phyloP scores from a whole-genome alignment of 306 rosid genomes.

The Lithocarpus polystachyus region DNA sequence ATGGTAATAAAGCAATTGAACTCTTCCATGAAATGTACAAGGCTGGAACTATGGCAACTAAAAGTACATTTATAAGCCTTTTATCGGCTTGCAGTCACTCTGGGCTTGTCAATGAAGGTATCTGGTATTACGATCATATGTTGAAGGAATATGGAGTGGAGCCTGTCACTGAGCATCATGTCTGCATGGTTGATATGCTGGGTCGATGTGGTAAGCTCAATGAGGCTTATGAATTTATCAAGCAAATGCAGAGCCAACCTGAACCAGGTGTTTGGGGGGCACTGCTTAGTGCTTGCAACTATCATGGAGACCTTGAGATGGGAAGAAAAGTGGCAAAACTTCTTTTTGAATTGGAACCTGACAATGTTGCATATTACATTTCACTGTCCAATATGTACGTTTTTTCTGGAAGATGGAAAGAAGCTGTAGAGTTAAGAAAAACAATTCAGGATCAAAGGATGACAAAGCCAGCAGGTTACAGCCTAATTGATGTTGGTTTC shows the following conservation, averaged over 20 bases:
- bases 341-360: slow-evolving; percentile 50
- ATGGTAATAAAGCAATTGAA: slow-evolving; percentile 44
- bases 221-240: slow-evolving; percentile 44
- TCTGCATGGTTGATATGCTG: slow-evolving; percentile 50
- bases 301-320: slow-evolving; percentile 55
- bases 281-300: slow-evolving; percentile 53
- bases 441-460: slow-evolving; percentile 31
- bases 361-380: slow-evolving; percentile 58
- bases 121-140: slow-evolving; percentile 41
- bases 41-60: slow-evolving; percentile 37
- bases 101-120: slow-evolving; percentile 45
- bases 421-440: slow-evolving; percentile 45
- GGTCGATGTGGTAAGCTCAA: slow-evolving; percentile 49
- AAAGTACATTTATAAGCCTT: slow-evolving; percentile 55
- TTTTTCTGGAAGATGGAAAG: slow-evolving; percentile 64
- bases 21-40: slow-evolving; percentile 42
- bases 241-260: slow-evolving; percentile 21
- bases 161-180: slow-evolving; percentile 52
- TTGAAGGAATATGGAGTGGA: slow-evolving; percentile 36
- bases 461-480: slow-evolving; percentile 41
- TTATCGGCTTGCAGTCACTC: slow-evolving; percentile 66
- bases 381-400: slow-evolving; percentile 57
- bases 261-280: slow-evolving; percentile 56
- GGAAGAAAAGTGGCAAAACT: slow-evolving; percentile 45
- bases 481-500: slow-evolving; percentile 42